A percentile compares a stretch with the other conserved stretches of the same genome.
Evolutionary conservation across 2,329 filamentous ascomycete species (phyloP).

Genomic region (Bimuria novae-zelandiae): DNA sequence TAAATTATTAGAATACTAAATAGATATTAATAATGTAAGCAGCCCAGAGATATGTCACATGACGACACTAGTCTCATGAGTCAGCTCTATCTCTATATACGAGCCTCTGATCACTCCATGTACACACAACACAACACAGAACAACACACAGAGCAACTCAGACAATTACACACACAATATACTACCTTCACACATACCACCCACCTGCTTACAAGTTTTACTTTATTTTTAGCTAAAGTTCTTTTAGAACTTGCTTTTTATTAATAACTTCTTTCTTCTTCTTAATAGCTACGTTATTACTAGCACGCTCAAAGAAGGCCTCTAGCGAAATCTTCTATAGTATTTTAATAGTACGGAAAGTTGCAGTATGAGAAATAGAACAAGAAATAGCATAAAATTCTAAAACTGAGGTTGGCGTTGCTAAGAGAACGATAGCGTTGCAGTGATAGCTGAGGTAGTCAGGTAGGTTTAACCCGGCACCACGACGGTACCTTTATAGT

Average conservation of each 20-base stretch:
- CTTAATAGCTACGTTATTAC: not conserved
- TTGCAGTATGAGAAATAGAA: conserved; percentile 8
- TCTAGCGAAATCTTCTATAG: not conserved
- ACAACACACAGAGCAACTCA: too few species aligned
- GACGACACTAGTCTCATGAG: too few species aligned
- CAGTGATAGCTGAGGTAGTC: not conserved
- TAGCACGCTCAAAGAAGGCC: not conserved
- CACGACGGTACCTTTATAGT: not conserved
- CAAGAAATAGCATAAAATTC: conserved; percentile 7
- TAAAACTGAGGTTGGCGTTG: not conserved
- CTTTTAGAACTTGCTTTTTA: not conserved
- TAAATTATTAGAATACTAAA: too few species aligned
- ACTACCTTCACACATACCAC: too few species aligned
- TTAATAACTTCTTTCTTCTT: not conserved
- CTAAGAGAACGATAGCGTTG: not conserved
- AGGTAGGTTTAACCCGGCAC: not conserved
- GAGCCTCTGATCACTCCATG: too few species aligned
- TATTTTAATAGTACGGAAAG: not conserved
- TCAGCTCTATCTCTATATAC: too few species aligned
- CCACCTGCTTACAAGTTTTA: too few species aligned
- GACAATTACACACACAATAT: too few species aligned
- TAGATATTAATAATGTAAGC: too few species aligned
- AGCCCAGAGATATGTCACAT: too few species aligned
- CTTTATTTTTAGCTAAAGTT: conserved; percentile 5
- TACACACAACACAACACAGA: too few species aligned